Base-by-base conservation (phyloP, 176 grass and related monocot species). In the Musa beccarii region DNA sequence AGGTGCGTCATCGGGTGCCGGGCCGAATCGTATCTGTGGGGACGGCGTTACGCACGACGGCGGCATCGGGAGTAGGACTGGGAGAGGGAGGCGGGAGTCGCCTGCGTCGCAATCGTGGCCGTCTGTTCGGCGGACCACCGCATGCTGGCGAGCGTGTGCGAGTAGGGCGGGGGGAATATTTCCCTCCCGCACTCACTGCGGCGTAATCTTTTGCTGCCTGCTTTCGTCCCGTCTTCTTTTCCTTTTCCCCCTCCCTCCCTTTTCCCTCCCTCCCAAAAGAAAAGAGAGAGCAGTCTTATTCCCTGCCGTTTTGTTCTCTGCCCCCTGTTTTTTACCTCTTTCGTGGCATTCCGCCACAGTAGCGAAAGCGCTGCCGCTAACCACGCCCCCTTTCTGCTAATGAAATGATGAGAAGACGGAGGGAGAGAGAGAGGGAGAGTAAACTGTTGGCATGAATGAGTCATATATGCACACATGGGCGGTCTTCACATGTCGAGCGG, bases 291-390 rank as follows among this genome's bases (percentile, higher is more conserved):
- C 68, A 59, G 79, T 43, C 68, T 83, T 83, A 83, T 87, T 87
- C 85, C 59, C 80, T 74, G 85, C 53, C 76, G 63, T 79, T 87
- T 87, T 87, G 80, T 87, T 87, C 69, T 75, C 85, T 83, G 63
- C 51, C 68, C 23, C 70, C 63, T 87, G 80, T 83, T 80, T 69
- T 83, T 87, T 86, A 86, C 75, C 70, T 5, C 69, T 28, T 75
- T 52, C 29, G 8, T 56, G 29, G 68, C 80, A 54, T 56, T 75
- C 62, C 63, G 76, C 78, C 34, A 66, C 12, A 11, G 65, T 53
- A 20, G 67, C 15, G 78, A 66, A 13, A 63, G 28, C 21, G 52
- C 20, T 59, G 70, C 49, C 51, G 55, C 57, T 26, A 63, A 69
- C 15, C 20, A 51, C 67, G 34, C 3, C 13, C 24, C 29, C 3